Percentiles rank a stretch among this genome's conserved stretches.
Conservation (phyloP, 106 monocot species). For the Gastrodia elata region DNA sequence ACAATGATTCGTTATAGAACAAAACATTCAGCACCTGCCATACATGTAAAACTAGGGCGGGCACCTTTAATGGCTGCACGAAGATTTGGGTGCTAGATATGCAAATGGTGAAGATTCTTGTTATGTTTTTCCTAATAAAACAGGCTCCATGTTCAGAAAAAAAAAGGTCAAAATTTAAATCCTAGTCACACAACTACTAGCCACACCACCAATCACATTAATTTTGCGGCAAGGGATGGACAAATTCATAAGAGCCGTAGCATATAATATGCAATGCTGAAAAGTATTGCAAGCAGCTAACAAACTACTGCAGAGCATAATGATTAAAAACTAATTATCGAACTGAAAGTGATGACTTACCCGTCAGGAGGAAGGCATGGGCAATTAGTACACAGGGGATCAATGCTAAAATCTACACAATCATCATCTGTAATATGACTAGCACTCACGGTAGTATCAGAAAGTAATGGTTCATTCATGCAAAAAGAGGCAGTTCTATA, state of each 20-base stretch:
- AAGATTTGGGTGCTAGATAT: too few species aligned
- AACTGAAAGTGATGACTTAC: constrained; percentile 20
- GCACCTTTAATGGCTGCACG: too few species aligned
- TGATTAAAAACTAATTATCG: neutral
- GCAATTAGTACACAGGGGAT: constrained; percentile 91
- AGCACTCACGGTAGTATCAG: constrained; percentile 2
- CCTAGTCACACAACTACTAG: too few species aligned
- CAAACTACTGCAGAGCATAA: neutral
- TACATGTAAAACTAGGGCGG: too few species aligned
- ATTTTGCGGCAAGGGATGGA: neutral
- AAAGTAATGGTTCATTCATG: neutral
- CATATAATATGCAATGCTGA: neutral
- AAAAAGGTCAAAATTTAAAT: too few species aligned
- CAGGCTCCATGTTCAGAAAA: too few species aligned
- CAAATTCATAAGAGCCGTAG: neutral
- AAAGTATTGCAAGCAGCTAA: neutral
- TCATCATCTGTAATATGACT: neutral
- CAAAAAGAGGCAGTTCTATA: constrained; percentile 26
- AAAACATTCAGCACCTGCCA: too few species aligned
- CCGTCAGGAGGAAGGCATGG: constrained; percentile 76
- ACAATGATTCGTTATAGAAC: too few species aligned
- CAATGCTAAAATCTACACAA: constrained; percentile 37
- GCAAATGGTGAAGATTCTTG: too few species aligned
- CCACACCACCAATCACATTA: too few species aligned
- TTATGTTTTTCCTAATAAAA: too few species aligned